Conservation (phyloP, 345 rosid genomes). For the Pistacia integerrima region DNA sequence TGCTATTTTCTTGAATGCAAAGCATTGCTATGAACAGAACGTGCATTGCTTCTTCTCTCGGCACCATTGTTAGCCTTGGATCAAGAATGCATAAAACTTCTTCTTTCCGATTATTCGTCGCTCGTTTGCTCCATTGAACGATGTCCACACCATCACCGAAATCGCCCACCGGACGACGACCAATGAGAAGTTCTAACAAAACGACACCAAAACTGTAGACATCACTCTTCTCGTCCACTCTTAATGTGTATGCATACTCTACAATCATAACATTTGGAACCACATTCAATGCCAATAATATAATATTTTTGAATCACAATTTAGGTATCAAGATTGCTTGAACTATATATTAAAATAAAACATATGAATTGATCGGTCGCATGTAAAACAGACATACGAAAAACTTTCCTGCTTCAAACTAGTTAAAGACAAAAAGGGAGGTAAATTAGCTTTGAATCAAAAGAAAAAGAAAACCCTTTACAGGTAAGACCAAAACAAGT, state of each 20-base stretch:
- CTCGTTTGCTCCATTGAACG: constrained; percentile 57
- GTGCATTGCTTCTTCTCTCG: constrained; percentile 56
- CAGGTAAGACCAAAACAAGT: constrained; percentile 15
- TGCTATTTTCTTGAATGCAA: constrained; percentile 65
- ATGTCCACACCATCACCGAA: constrained; percentile 70
- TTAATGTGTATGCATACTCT: constrained; percentile 76
- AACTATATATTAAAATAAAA: not conserved
- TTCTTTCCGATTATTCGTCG: constrained; percentile 43
- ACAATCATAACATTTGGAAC: not conserved
- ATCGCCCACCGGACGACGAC: constrained; percentile 57
- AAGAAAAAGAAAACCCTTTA: not conserved
- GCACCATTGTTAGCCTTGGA: constrained; percentile 42
- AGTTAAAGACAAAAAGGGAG: not conserved
- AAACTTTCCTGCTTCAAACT: no score
- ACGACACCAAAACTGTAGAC: constrained; percentile 82
- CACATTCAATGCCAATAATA: no score
- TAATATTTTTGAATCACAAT: no score
- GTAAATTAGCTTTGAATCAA: no score
- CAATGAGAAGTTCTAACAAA: constrained; percentile 57
- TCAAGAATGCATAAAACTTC: constrained; percentile 45
- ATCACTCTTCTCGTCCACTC: constrained; percentile 74
- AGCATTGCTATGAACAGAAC: constrained; percentile 58
- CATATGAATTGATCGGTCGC: not conserved
- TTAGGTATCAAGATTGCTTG: no score
- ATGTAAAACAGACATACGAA: not conserved